Conservation (phyloP, 2,329 filamentous ascomycete species). For the Penicillium palitans region DNA sequence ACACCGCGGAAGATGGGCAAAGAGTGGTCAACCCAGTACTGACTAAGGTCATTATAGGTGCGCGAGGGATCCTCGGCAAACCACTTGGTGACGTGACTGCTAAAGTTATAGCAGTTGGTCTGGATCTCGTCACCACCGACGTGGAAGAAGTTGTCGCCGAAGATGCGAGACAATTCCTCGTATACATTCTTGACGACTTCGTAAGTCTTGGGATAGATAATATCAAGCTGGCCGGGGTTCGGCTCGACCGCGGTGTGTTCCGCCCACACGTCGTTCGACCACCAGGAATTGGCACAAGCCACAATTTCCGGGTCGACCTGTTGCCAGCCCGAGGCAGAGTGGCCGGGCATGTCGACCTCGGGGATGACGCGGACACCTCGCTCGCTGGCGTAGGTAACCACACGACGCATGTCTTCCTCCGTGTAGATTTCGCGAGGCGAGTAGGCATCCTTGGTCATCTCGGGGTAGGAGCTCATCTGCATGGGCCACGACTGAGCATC, state of each 20-base stretch:
- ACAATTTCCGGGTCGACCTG: conserved; percentile 59
- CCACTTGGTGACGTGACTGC: conserved; percentile 51
- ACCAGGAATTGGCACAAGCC: conserved; percentile 59
- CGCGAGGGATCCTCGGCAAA: conserved; percentile 53
- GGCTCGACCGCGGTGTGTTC: conserved; percentile 58
- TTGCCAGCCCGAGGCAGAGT: conserved; percentile 57
- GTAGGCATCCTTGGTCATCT: conserved; percentile 58
- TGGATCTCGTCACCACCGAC: conserved; percentile 59
- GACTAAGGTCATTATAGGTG: conserved; percentile 54
- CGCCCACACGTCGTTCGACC: conserved; percentile 59
- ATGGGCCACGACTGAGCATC: conserved; percentile 59
- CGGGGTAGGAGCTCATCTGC: conserved; percentile 50
- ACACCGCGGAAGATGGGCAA: conserved; percentile 52
- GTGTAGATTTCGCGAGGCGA: conserved; percentile 52
- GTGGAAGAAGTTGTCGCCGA: conserved; percentile 57
- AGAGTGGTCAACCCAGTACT: conserved; percentile 56
- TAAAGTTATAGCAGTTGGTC: conserved; percentile 59
- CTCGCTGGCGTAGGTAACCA: conserved; percentile 54
- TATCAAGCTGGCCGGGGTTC: conserved; percentile 58
- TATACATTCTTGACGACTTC: conserved; percentile 57
- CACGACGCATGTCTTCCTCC: conserved; percentile 43
- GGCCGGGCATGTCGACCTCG: conserved; percentile 64
- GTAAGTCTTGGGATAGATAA: conserved; percentile 58
- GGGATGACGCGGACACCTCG: conserved; percentile 61
- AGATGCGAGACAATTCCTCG: conserved; percentile 52